phyloP scores from a whole-genome alignment of 768 basidiomycete genomes.

The Suillus placidus region DNA sequence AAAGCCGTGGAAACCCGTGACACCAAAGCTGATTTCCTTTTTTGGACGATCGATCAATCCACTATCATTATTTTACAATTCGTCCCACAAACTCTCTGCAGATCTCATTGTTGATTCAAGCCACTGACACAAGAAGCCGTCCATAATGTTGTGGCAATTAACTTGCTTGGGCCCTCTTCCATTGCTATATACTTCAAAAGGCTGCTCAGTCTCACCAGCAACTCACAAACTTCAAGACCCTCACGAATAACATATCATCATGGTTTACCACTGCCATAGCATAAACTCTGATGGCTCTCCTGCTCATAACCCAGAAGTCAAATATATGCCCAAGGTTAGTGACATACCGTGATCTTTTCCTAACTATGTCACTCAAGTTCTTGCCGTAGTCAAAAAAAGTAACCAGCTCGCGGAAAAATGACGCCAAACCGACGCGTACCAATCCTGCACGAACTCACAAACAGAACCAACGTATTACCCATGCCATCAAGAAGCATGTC shows the following conservation, averaged over 20 bases:
- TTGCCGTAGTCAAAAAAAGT: conserved; percentile 10
- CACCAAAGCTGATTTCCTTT: conserved; percentile 14
- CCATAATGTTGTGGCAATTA: conserved; percentile 3
- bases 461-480: conserved; percentile 19
- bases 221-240: conserved; percentile 16
- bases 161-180: conserved; percentile 4
- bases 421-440: conserved; percentile 5
- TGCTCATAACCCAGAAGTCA: background rate
- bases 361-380: background rate
- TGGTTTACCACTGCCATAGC: conserved; percentile 9
- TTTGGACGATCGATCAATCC: conserved; percentile 14
- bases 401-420: conserved; percentile 1
- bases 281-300: conserved; percentile 4
- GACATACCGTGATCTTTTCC: background rate
- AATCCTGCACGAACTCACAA: background rate
- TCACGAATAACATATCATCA: conserved; percentile 4
- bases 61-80: conserved; percentile 1
- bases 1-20: background rate
- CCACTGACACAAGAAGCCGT: background rate
- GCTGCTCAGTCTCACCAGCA: background rate
- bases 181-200: background rate
- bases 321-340: conserved; percentile 7
- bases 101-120: conserved; percentile 24
- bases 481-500: conserved; percentile 28
- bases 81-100: background rate